These are phyloP conservation scores for Brettanomyces custersianus DNA, from an alignment of 805 yeast species.

Conservation along the genomic window DNA sequence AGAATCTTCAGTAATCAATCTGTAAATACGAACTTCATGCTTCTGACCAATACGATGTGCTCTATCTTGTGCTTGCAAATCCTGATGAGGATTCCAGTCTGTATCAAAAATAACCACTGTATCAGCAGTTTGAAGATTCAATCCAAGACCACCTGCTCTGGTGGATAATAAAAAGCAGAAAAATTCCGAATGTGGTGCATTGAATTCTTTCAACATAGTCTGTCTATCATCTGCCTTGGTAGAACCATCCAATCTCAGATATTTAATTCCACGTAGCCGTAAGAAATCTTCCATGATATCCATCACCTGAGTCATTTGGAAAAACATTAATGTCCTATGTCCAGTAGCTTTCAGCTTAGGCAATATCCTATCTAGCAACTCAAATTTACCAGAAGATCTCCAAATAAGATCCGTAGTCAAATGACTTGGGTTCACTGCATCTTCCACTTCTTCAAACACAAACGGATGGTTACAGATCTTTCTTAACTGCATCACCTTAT, in stretches of 20 bases:
- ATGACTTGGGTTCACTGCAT: conserved; percentile 52
- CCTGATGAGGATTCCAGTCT: conserved; percentile 90
- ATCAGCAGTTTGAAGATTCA: conserved; percentile 81
- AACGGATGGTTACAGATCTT: conserved; percentile 85
- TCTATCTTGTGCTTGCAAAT: conserved; percentile 84
- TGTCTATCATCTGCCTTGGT: conserved; percentile 83
- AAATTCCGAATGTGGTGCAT: conserved; percentile 67
- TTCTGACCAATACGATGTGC: conserved; percentile 88
- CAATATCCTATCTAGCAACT: conserved; percentile 61
- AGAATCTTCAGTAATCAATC: conserved; percentile 74
- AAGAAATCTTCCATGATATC: conserved; percentile 82
- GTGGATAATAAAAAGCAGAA: conserved; percentile 75
- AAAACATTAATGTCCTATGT: conserved; percentile 72
- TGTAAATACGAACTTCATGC: conserved; percentile 74
- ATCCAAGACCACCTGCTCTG: conserved; percentile 85
- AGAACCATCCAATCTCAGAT: conserved; percentile 72
- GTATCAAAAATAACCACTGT: conserved; percentile 82
- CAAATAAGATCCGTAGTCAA: conserved; percentile 60
- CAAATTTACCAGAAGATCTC: conserved; percentile 77
- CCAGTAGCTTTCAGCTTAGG: conserved; percentile 70
- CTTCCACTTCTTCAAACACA: conserved; percentile 77
- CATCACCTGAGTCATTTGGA: conserved; percentile 88
- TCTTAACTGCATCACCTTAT: conserved; percentile 77
- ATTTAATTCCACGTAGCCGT: conserved; percentile 56
- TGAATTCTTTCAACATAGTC: conserved; percentile 60